Evolutionary conservation across 2,329 filamentous ascomycete genomes (phyloP), one percentile per base, ranked within the genome.

Genomic region (Diaporthe eres): DNA sequence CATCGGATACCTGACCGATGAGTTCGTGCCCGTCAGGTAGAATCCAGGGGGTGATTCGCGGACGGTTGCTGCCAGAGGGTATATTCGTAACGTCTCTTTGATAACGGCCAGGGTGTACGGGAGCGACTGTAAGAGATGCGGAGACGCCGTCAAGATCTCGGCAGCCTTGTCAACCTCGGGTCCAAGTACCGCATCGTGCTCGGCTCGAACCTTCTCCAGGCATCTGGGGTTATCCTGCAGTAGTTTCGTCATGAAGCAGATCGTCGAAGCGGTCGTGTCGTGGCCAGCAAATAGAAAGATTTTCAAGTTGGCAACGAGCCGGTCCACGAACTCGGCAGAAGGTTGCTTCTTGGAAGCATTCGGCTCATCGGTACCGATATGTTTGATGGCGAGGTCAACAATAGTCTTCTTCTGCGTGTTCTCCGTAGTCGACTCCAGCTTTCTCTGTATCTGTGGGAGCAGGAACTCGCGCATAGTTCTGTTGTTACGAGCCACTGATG

Each of bases 381-480:
- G 51, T 28, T 55, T 55, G 51, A 55, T 28, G n/a, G 51, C 51
- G 3, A 55, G 51, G 13, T 55, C 51, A 22, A 55, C 51, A 25
- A 55, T 55, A 12, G 51, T 55, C 51, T 28, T 55, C 51, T 55
- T 55, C 51, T 55, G 51, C 12, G 25, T 15, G 25, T 55, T 28
- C 22, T 55, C 51, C 4, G 51, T 13, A 6, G 22, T 55, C 12
- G 51, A 55, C 5, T 55, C 51, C 17, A 55, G 51, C 51, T 28
- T 55, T 55, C 51, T 55, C 51, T 55, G 51, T 55, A 55, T 55
- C 51, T 55, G 51, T 3, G 51, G 51, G 25, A 55, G 51, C 51
- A 55, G 12, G 25, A 55, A 55, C 4, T 55, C 51, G 51, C 51
- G 51, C 51, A 55, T 55, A 5, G 51, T 55, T 8, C 12, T 55